Evolutionary conservation across 768 basidiomycete species (phyloP).

Genomic region (Rhodotorula diobovata): DNA sequence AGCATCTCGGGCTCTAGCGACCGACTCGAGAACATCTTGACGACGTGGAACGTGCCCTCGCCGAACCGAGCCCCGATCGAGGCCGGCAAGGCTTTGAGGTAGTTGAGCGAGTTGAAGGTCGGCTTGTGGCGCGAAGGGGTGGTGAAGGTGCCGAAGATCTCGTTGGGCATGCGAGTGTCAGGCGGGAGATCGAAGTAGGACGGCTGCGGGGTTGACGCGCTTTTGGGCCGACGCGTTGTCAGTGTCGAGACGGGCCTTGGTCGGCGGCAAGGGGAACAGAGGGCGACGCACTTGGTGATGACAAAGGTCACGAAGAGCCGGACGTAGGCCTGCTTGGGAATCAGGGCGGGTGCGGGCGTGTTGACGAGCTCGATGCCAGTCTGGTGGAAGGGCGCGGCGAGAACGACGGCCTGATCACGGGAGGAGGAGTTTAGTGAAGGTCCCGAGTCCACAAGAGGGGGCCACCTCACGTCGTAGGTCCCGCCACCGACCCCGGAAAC

Average conservation of each 20-base stretch:
- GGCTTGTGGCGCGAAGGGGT: conserved; percentile 50
- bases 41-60: conserved; percentile 57
- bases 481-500: conserved; percentile 12
- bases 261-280: conserved; percentile 33
- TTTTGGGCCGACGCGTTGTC: not conserved
- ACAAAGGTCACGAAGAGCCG: conserved; percentile 83
- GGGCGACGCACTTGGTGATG: conserved; percentile 57
- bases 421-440: too few species aligned
- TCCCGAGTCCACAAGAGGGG: too few species aligned
- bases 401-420: conserved; percentile 60
- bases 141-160: conserved; percentile 68
- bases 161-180: conserved; percentile 53
- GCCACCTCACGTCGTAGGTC: conserved; percentile 23
- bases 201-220: conserved; percentile 51
- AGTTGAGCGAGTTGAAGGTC: conserved; percentile 81
- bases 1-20: conserved; percentile 68
- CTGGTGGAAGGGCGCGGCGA: conserved; percentile 79
- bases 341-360: conserved; percentile 48
- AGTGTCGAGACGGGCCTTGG: conserved; percentile 41
- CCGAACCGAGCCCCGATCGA: not conserved
- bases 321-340: conserved; percentile 71
- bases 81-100: conserved; percentile 50
- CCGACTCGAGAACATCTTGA: conserved; percentile 80
- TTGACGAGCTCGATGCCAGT: conserved; percentile 48
- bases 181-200: conserved; percentile 63